Evolutionary conservation across 306 rosid species (phyloP).

Genomic region (Glycine latifolia): DNA sequence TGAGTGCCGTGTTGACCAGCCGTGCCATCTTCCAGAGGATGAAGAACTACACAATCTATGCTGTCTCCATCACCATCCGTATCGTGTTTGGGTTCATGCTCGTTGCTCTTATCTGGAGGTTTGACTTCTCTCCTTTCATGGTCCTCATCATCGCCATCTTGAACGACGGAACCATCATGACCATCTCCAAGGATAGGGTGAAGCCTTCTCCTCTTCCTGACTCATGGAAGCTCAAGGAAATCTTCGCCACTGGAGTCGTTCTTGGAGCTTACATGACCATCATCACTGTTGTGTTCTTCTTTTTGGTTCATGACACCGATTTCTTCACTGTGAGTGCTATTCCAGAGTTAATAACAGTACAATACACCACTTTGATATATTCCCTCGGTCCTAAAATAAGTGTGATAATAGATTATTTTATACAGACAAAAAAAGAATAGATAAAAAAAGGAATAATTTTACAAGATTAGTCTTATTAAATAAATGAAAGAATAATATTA

Average conservation of each 20-base stretch:
- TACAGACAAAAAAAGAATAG: no score
- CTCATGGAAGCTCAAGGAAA: constrained; percentile 94
- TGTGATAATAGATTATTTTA: no score
- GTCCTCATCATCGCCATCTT: constrained; percentile 83
- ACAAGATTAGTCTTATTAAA: no score
- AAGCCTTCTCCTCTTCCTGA: constrained; percentile 96
- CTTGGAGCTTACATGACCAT: constrained; percentile 95
- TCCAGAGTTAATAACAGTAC: neutral
- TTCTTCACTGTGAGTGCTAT: constrained; percentile 66
- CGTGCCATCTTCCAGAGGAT: constrained; percentile 96
- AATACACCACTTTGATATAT: neutral
- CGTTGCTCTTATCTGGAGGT: constrained; percentile 83
- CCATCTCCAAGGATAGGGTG: constrained; percentile 92
- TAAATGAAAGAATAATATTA: no score
- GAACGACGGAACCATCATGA: constrained; percentile 96
- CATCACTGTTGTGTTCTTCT: constrained; percentile 80
- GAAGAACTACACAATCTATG: constrained; percentile 96
- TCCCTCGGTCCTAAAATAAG: no score
- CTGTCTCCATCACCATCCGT: constrained; percentile 96
- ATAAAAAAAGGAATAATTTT: no score
- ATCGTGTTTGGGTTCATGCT: constrained; percentile 90
- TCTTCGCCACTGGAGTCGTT: constrained; percentile 81
- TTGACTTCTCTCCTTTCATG: constrained; percentile 94
- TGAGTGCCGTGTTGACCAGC: constrained; percentile 89
- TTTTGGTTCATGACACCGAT: constrained; percentile 61